Evolutionary conservation across 2,329 filamentous ascomycete species (phyloP).

Genomic region (Fusarium sp.): DNA sequence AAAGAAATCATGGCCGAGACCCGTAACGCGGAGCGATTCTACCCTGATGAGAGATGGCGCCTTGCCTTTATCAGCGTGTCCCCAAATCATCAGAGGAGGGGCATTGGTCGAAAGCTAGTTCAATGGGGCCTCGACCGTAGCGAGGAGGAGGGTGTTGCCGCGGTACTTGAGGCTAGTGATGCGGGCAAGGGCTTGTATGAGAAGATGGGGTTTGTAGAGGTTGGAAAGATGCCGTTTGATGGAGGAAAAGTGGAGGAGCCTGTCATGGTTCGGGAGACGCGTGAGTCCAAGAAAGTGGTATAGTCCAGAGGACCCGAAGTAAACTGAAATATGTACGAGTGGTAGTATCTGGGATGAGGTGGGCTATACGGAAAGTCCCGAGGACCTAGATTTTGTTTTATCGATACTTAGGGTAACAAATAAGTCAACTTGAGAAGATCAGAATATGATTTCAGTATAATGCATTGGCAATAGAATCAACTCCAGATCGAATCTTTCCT

Average conservation of each 20-base stretch:
- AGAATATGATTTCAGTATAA: background rate
- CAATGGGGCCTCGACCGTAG: slow-evolving; percentile 30
- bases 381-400: background rate
- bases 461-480: too few species aligned
- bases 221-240: background rate
- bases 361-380: background rate
- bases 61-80: slow-evolving; percentile 21
- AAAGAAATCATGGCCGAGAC: background rate
- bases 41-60: slow-evolving; percentile 23
- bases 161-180: slow-evolving; percentile 15
- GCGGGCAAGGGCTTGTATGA: slow-evolving; percentile 8
- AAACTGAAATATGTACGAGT: background rate
- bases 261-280: slow-evolving; percentile 18
- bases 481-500: too few species aligned
- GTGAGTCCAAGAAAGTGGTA: background rate
- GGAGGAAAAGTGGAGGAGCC: background rate
- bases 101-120: slow-evolving; percentile 14
- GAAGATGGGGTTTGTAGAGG: slow-evolving; percentile 18
- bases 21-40: background rate
- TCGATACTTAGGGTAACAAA: background rate
- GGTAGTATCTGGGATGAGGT: background rate
- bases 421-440: background rate
- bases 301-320: background rate
- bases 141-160: slow-evolving; percentile 18
- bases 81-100: slow-evolving; percentile 17